Evolutionary conservation across 2,329 filamentous ascomycete genomes (phyloP).

Genomic region (Dactylellina drechsleri): DNA sequence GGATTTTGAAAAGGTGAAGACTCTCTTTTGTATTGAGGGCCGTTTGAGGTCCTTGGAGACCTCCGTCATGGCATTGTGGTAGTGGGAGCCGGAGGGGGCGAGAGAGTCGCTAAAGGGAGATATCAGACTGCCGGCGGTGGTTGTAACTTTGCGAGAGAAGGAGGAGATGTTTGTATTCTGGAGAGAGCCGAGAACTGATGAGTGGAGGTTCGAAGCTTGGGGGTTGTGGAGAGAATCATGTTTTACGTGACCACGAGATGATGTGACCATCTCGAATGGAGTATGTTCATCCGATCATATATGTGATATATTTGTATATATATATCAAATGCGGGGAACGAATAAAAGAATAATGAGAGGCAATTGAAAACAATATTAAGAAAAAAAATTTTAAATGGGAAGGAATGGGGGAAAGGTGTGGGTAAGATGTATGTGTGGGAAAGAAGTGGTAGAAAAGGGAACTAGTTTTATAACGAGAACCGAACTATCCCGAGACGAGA

Average conservation of each 20-base stretch:
- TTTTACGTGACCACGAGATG: slow-evolving; percentile 23
- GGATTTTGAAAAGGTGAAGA: slow-evolving; percentile 90
- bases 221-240: slow-evolving; percentile 14
- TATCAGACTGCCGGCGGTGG: slow-evolving; percentile 90
- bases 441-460: background rate
- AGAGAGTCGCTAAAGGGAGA: slow-evolving; percentile 70
- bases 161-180: slow-evolving; percentile 64
- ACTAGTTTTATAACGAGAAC: slow-evolving; percentile 13
- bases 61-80: slow-evolving; percentile 86
- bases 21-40: slow-evolving; percentile 83
- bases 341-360: slow-evolving; percentile 53
- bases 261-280: slow-evolving; percentile 28
- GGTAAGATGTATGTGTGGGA: slow-evolving; percentile 19
- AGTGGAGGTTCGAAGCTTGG: slow-evolving; percentile 12
- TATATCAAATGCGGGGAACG: slow-evolving; percentile 25
- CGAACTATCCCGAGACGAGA: slow-evolving; percentile 1
- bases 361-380: slow-evolving; percentile 29
- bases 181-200: slow-evolving; percentile 45
- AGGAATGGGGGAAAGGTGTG: slow-evolving; percentile 55
- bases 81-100: slow-evolving; percentile 70
- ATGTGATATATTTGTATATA: background rate
- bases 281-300: slow-evolving; percentile 15
- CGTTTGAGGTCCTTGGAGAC: slow-evolving; percentile 88
- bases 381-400: slow-evolving; percentile 54
- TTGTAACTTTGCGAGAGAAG: slow-evolving; percentile 93